These are phyloP conservation scores for Tinospora cordifolia DNA, from an alignment of 164 flowering plant genomes.

Conservation along the genomic window DNA sequence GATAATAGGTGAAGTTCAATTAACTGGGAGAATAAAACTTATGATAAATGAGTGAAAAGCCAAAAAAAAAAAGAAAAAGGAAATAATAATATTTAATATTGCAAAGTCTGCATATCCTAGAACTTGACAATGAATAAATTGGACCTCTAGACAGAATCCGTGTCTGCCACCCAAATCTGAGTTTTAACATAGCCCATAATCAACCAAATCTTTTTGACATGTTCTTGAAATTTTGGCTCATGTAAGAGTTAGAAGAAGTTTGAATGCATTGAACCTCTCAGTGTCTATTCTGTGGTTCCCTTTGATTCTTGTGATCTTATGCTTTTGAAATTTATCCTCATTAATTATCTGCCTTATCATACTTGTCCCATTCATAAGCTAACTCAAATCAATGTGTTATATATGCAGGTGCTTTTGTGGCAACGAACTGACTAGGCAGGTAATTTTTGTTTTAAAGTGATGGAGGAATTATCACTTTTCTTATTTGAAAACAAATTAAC, in stretches of 20 bases:
- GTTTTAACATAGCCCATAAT: no score
- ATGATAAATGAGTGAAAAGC: no score
- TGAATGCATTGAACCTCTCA: not conserved
- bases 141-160: no score
- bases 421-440: constrained; percentile 63
- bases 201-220: no score
- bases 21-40: no score
- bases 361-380: not conserved
- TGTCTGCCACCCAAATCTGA: no score
- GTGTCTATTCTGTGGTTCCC: constrained; percentile 1
- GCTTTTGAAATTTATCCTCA: no score
- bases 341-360: not conserved
- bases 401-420: constrained; percentile 58
- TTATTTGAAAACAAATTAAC: not conserved
- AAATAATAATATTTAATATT: no score
- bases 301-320: not conserved
- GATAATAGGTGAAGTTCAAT: no score
- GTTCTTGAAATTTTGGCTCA: not conserved
- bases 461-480: not conserved
- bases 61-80: no score
- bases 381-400: not conserved
- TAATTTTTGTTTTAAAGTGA: constrained; percentile 18
- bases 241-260: not conserved
- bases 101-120: no score
- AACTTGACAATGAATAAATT: no score